Evolutionary conservation across 495 filamentous ascomycete species (phyloP), one percentile per base, ranked within the genome.

Genomic region (Saxophila tyrrhenica): DNA sequence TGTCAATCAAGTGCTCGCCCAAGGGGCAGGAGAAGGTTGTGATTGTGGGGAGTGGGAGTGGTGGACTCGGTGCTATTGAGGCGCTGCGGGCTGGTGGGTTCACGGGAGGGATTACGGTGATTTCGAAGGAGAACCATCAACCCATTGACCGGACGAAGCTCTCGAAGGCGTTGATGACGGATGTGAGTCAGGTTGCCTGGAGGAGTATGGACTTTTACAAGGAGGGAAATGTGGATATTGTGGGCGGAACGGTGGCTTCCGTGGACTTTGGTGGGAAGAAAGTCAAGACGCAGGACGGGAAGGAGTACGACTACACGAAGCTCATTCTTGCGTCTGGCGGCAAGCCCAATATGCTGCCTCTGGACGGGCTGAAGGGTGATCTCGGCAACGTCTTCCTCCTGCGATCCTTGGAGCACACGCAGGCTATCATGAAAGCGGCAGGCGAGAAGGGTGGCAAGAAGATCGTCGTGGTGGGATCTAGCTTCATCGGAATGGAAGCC

Each of bases 401-500:
- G 17, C 81, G 92, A 45, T 77, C 76, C 8, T 71, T 95, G 17
- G 73, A 78, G 19, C 83, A 97, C 61, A 81, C 83, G 13, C 76
- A 91, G 65, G 70, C 69, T 48, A 97, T 98, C 62, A 70, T 85
- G 23, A 71, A 68, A 7, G 89, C 88, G 2, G 80, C 90, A 17
- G 87, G 86, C n/a, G 78, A 84, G 15, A 62, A 76, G 5, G 86
- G 86, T 64, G 82, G 82, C 41, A 95, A 92, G 74, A 94, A 94
- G 69, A 79, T 96, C 62, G 89, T 95, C 35, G 75, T 98, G 17
- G 79, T 98, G 52, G 92, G 92, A 19, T 86, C 80, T 51, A 89
- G 85, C 45, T 96, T 98, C 69, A 98, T 98, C 67, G 84, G 92
- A 38, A 94, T 98, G 90, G 92, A 98, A 70, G 78, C 95, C 24